Evolutionary conservation across 176 grass and related monocot species (phyloP), one percentile per base, ranked within the genome.

Genomic region (Phragmites australis): DNA sequence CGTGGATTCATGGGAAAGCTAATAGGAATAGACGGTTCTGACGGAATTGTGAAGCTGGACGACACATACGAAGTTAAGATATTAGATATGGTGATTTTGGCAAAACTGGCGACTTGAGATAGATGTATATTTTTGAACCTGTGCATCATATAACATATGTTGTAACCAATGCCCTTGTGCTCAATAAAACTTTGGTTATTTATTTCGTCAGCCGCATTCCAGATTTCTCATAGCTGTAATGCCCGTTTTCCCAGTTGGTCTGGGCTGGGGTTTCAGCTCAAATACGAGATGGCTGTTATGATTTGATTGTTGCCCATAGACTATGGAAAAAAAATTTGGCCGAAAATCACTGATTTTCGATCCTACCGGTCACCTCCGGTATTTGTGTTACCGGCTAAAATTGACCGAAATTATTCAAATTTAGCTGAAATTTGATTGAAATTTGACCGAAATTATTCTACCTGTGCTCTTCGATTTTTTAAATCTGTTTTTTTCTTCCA

Each of bases 1-100:
- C 92, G 92, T n/a, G 96, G 96, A 63, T 83, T 61, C 39, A 77
- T 68, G 8, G 96, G 96, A 15, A 98, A 89, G 45, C 92, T 98
- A 1, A 98, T 98, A 72, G 96, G 96, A 14, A 89, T 98, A 62
- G 96, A 98, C 25, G 96, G 96, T 62, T 94, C 96, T 2, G 96
- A 98, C 7, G 96, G 96, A 58, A 95, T 98, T 52, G 96, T 98
- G 43, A 98, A 93, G 59, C 89, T 98, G 0, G 96, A 98, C 21
- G 96, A 94, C 55, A 94, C 96, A 46, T 93, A 89, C 21, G 96
- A 94, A 49, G 96, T 98, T 7, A 98, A 98, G 80, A 98, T 98
- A 70, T 91, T 98, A 80, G 96, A 98, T 74, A 89, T 98, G 88
- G 87, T 87, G 75, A 87, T 93, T 90, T 88, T 98, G 45, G 96